Evolutionary conservation across 2,329 filamentous ascomycete genomes (phyloP), one percentile per base, ranked within the genome.

Genomic region (Ophiocordyceps sinensis): DNA sequence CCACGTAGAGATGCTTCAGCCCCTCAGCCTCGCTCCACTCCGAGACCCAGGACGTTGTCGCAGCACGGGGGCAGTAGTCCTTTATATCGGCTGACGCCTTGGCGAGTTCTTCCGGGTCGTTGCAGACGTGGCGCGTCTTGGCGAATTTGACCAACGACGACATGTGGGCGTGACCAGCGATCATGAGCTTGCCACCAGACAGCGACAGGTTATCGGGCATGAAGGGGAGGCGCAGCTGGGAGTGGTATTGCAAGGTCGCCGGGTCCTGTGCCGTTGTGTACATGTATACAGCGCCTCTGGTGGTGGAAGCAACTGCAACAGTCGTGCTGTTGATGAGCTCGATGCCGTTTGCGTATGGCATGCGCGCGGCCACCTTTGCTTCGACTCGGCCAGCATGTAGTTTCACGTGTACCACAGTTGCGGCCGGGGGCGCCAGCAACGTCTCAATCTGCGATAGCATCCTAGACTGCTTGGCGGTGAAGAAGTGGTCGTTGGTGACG

Each of bases 261-360:
- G 34, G 30, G 37, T 15, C 41, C 9, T 58, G 38, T 15, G 14
- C 19, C n/a, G 32, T 10, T 7, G 39, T 29, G 52, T 56, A 64
- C 21, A 65, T 44, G 29, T 58, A 47, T 0, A 64, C 48, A 3
- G 46, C 43, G 4, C 47, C 44, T 11, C 38, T 43, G 32, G 43
- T 58, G 8, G 62, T 59, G 0, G 64, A 57, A 2, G 64, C 56
- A 11, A 67, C 57, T 1, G 54, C 65, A 2, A 64, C 43, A 0
- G 58, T 63, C 0, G 59, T 62, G 2, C 44, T 47, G 43, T 66
- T 65, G 4, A 67, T 36, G 1, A 65, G 44, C 28, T 58, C 58
- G 14, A 67, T 55, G 13, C 65, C 65, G 38, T 68, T 68, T 9
- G 65, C 55, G 36, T 63, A 68, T 10, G 64, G 45, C 1, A 60